Conservation (phyloP, 495 filamentous ascomycete species). For the Bryoglossum gracile region DNA sequence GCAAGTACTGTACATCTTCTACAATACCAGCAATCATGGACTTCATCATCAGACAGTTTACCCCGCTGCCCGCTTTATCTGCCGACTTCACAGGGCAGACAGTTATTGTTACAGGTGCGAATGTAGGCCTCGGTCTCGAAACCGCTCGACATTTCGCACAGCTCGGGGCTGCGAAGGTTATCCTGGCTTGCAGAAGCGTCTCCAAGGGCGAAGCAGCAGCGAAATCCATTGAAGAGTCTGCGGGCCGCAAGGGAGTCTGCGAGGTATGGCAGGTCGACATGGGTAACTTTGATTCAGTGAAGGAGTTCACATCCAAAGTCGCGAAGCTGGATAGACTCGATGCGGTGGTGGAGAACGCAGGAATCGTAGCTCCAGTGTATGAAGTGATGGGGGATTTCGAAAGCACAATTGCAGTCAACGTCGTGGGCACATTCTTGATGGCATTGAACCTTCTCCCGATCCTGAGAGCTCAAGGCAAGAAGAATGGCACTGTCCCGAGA, state of each 20-base stretch:
- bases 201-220: constrained; percentile 33
- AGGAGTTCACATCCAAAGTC: constrained; percentile 11
- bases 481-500: background rate
- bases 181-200: constrained; percentile 36
- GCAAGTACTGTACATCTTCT: too few species aligned
- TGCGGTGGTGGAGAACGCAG: constrained; percentile 10
- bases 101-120: constrained; percentile 45
- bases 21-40: background rate
- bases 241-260: constrained; percentile 15
- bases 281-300: constrained; percentile 19
- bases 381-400: background rate
- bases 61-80: background rate
- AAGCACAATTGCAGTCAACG: constrained; percentile 13
- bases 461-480: background rate
- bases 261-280: constrained; percentile 54
- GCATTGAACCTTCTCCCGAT: constrained; percentile 14
- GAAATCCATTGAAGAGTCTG: background rate
- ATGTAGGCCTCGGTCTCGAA: constrained; percentile 47
- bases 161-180: constrained; percentile 33
- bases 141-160: constrained; percentile 34
- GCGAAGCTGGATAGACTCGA: constrained; percentile 2
- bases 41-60: background rate
- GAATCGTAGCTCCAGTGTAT: background rate
- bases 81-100: constrained; percentile 28
- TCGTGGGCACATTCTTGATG: constrained; percentile 14